phyloP scores from a whole-genome alignment of 176 grass and related monocot genomes.

The Saccharum spontaneum region DNA sequence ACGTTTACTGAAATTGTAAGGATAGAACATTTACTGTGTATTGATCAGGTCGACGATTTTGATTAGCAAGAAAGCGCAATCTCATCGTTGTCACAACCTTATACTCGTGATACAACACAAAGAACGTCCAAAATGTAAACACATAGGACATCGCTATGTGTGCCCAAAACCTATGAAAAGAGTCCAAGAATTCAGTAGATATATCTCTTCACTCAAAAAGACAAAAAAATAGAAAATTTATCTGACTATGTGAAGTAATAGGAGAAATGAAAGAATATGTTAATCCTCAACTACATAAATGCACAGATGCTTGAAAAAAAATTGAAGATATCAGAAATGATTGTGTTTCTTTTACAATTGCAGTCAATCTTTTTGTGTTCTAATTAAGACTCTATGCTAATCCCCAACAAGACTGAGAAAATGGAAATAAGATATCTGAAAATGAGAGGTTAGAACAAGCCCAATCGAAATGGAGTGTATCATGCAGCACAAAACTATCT shows the following conservation, averaged over 20 bases:
- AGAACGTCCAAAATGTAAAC: constrained; percentile 89
- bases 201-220: background rate
- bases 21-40: constrained; percentile 69
- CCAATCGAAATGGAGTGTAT: background rate
- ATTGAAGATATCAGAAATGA: background rate
- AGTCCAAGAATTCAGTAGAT: constrained; percentile 7
- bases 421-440: constrained; percentile 13
- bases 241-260: background rate
- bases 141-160: constrained; percentile 78
- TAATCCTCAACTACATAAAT: constrained; percentile 7
- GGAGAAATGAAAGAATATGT: background rate
- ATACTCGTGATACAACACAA: constrained; percentile 78
- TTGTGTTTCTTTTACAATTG: constrained; percentile 15
- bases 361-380: constrained; percentile 11
- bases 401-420: background rate
- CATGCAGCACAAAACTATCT: background rate
- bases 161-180: constrained; percentile 67
- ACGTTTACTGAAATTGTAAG: background rate
- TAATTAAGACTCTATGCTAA: constrained; percentile 5
- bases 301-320: background rate
- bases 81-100: constrained; percentile 82
- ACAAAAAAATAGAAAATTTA: constrained; percentile 20
- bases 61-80: constrained; percentile 86
- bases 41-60: constrained; percentile 79
- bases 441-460: background rate